A percentile compares a stretch with the other conserved stretches of the same genome.
phyloP scores from a whole-genome alignment of 2,329 filamentous ascomycete species.

The Aspergillus sp. region DNA sequence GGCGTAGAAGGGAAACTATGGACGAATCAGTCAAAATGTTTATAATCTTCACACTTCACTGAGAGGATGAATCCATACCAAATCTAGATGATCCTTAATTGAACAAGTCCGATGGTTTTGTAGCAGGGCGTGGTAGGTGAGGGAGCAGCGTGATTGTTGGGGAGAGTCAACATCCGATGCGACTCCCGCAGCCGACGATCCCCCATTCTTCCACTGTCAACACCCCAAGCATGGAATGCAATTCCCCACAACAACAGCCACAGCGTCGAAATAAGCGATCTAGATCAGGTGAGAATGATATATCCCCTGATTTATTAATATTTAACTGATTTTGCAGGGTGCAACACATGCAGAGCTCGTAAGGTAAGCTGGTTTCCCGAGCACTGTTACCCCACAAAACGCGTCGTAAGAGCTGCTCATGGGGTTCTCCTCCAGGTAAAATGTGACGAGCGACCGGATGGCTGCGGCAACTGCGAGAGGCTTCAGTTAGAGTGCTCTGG shows the following conservation, averaged over 20 bases:
- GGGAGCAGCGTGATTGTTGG: neutral
- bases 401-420: neutral
- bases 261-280: neutral
- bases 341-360: slow-evolving; percentile 6
- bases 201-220: neutral
- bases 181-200: slow-evolving; percentile 9
- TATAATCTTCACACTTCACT: neutral
- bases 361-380: slow-evolving; percentile 1
- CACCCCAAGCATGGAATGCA: neutral
- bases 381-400: neutral
- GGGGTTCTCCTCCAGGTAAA: neutral
- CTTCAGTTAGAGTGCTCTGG: slow-evolving; percentile 1
- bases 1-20: neutral
- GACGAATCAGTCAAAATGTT: neutral
- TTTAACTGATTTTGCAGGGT: neutral
- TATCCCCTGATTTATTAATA: neutral
- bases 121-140: neutral
- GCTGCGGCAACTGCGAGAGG: slow-evolving; percentile 7
- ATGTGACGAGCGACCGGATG: slow-evolving; percentile 6
- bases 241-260: neutral
- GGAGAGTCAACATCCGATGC: neutral
- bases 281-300: neutral
- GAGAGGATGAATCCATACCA: neutral
- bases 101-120: neutral
- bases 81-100: neutral